Base-by-base conservation (phyloP, 148 eudicot species). In the Chenopodium suecicum region DNA sequence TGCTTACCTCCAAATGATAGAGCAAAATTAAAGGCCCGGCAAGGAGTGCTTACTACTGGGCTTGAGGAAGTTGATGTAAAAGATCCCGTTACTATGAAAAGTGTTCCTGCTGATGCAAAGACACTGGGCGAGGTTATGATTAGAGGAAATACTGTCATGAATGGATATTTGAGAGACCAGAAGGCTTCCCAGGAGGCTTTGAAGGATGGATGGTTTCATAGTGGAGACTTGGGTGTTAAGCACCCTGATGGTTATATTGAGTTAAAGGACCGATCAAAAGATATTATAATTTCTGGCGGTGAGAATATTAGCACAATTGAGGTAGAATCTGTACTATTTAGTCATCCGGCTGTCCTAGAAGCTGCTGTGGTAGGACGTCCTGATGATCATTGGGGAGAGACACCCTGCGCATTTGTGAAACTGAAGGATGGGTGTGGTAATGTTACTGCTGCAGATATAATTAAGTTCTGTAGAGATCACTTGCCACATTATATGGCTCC, bases 301-400 rank as follows among this genome's bases (percentile, higher is more conserved):
- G 90, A 90, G 70, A 90, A 90, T 63, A 74, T 90, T 19, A 90
- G 92, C 78, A 86, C 88, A 27, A 83, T 90, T 8, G 90, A 90
- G 80, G 88, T 90, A 14, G 92, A 90, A 66, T 83, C 85, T 2
- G 87, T 86, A n/a, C 12, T 90, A 52, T 88, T 84, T 25, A 78
- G 19, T 77, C 85, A 90, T 78, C 90, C 90, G 1, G 87, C 80
- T n/a, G 87, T 90, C 37, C 17, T 82, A 37, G 92, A 89, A 73
- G 90, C 88, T 1, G 89, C 90, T 14, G 90, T 89, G 56, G 92
- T 90, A 27, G 92, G 88, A 1, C 82, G 86, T 50, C 92, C 90
- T 12, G 89, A 90, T 78, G 85, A 83, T 27, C 83, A 68, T 66
- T 90, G 92, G 92, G 92, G 92, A 0, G 92, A 90, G 81, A 79